Evolutionary conservation across 1,284 basidiomycete genomes (phyloP).

Genomic region (Apiotrichum mycotoxinovorans): DNA sequence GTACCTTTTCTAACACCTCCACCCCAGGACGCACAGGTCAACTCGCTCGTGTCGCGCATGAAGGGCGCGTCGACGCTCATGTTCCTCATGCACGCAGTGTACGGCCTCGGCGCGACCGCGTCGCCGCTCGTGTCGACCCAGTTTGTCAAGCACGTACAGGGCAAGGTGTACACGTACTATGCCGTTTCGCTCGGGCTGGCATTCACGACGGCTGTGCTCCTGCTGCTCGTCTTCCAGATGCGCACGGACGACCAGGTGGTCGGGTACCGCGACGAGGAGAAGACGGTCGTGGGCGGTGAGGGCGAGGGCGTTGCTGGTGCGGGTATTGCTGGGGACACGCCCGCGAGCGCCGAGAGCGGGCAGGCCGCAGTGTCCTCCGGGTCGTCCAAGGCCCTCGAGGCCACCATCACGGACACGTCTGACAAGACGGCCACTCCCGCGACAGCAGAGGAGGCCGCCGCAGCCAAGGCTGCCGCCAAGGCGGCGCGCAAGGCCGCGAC

Average conservation of each 20-base stretch:
- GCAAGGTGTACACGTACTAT: constrained; percentile 61
- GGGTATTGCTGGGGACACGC: background rate
- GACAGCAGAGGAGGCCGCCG: background rate
- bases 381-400: too few relatives aligned
- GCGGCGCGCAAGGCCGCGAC: background rate
- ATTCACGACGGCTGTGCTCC: constrained; percentile 52
- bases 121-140: constrained; percentile 66
- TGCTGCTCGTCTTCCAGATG: constrained; percentile 57
- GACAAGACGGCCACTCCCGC: background rate
- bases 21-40: constrained; percentile 39
- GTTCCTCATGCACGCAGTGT: constrained; percentile 62
- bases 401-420: constrained; percentile 4
- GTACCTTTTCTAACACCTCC: too few relatives aligned
- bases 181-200: constrained; percentile 60
- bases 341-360: background rate
- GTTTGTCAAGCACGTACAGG: constrained; percentile 55
- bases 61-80: constrained; percentile 53
- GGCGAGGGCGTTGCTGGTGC: background rate
- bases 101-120: constrained; percentile 63
- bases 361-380: background rate
- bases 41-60: constrained; percentile 36
- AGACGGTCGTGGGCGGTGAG: background rate
- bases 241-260: constrained; percentile 56
- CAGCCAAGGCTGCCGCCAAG: background rate
- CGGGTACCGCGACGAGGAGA: constrained; percentile 20